Evolutionary conservation across 2,329 filamentous ascomycete species (phyloP).

Genomic region (Ceratocystis albifundus): DNA sequence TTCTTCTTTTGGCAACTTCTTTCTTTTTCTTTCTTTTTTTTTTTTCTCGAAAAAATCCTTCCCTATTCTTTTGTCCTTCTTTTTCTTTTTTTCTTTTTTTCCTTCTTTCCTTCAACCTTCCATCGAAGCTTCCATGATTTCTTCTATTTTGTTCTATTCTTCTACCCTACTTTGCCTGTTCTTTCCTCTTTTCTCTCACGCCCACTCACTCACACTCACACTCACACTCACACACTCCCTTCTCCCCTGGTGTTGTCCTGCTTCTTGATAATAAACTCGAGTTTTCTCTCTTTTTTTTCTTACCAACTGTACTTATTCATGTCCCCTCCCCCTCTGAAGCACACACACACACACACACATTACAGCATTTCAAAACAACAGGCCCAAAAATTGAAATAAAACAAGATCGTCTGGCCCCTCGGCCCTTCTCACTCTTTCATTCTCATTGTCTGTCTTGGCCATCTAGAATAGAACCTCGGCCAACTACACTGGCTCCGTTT

Average conservation of each 20-base stretch:
- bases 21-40: neutral
- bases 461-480: neutral
- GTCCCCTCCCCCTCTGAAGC: neutral
- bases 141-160: neutral
- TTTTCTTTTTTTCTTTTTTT: neutral
- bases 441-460: neutral
- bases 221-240: too few relatives aligned
- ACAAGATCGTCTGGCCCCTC: neutral
- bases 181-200: neutral
- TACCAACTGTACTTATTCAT: neutral
- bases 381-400: conserved; percentile 1
- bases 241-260: too few relatives aligned
- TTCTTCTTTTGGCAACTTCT: conserved; percentile 4
- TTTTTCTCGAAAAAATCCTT: conserved; percentile 3
- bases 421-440: neutral
- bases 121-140: neutral
- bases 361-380: neutral
- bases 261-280: too few relatives aligned
- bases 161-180: neutral
- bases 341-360: conserved; percentile 2
- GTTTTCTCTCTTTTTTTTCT: neutral
- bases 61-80: neutral
- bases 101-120: neutral
- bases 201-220: too few relatives aligned
- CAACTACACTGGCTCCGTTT: neutral